Conservation (phyloP, 2,329 filamentous ascomycete species). For the Trichoderma koningiopsis region DNA sequence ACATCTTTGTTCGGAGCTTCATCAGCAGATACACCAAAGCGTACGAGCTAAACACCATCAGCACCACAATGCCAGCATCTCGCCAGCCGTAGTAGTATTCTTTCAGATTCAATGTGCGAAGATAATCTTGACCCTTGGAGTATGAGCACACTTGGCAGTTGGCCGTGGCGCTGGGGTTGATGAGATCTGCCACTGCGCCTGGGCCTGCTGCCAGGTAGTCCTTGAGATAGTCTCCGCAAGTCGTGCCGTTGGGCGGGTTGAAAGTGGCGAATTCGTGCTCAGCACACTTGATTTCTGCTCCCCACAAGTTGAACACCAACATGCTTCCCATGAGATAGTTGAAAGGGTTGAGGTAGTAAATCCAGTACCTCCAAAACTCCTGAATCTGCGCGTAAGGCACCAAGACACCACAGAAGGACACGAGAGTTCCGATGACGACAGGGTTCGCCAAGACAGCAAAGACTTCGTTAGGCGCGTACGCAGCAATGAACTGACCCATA, state of each 20-base stretch:
- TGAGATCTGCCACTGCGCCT: conserved; percentile 53
- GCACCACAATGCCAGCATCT: conserved; percentile 60
- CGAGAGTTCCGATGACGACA: conserved; percentile 57
- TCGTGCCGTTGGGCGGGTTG: conserved; percentile 52
- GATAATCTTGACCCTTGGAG: conserved; percentile 58
- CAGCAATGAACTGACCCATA: conserved; percentile 65
- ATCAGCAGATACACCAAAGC: conserved; percentile 48
- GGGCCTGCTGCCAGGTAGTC: conserved; percentile 50
- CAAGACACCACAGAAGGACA: conserved; percentile 74
- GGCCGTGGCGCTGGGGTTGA: conserved; percentile 60
- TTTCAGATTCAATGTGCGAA: conserved; percentile 59
- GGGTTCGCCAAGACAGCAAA: conserved; percentile 62
- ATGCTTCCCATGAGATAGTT: conserved; percentile 62
- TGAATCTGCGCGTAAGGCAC: conserved; percentile 67
- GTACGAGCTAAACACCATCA: conserved; percentile 60
- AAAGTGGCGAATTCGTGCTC: conserved; percentile 54
- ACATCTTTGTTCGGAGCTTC: conserved; percentile 52
- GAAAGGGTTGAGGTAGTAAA: conserved; percentile 64
- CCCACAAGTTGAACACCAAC: conserved; percentile 55
- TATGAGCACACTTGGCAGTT: conserved; percentile 66
- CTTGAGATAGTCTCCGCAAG: conserved; percentile 60
- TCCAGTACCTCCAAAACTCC: conserved; percentile 68
- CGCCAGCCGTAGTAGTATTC: conserved; percentile 68
- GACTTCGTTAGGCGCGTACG: conserved; percentile 62
- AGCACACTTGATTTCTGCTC: conserved; percentile 48